These are phyloP conservation scores for Corinectria fuckeliana DNA, from an alignment of 2,329 filamentous ascomycete species.

Conservation along the genomic window DNA sequence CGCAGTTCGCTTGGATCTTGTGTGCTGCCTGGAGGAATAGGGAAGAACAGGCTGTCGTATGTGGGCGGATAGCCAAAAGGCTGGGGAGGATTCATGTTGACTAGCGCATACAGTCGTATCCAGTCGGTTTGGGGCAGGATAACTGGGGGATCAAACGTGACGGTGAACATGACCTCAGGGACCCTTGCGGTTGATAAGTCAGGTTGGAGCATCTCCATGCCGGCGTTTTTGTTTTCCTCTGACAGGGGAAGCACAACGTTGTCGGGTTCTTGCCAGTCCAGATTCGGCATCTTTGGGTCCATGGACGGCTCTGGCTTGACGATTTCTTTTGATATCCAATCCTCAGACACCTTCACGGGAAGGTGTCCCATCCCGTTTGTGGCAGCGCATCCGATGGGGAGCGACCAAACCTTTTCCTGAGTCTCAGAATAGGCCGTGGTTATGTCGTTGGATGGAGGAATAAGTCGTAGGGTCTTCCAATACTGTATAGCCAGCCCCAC, in stretches of 20 bases:
- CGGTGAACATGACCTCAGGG: constrained; percentile 77
- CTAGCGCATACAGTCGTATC: constrained; percentile 65
- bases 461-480: constrained; percentile 70
- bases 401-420: constrained; percentile 65
- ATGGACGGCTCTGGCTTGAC: constrained; percentile 60
- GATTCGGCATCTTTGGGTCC: constrained; percentile 50
- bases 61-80: constrained; percentile 49
- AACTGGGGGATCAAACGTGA: constrained; percentile 76
- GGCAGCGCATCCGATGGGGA: constrained; percentile 70
- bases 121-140: constrained; percentile 71
- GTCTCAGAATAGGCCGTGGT: constrained; percentile 48
- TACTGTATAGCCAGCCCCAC: constrained; percentile 79
- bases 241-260: constrained; percentile 62
- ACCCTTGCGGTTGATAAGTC: constrained; percentile 57
- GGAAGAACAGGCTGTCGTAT: constrained; percentile 65
- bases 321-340: constrained; percentile 75
- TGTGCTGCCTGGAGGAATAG: constrained; percentile 53
- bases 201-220: constrained; percentile 60
- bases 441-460: constrained; percentile 46
- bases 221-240: constrained; percentile 55
- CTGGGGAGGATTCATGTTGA: constrained; percentile 53
- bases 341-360: constrained; percentile 72
- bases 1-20: constrained; percentile 66
- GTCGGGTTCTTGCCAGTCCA: constrained; percentile 78
- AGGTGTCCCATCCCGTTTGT: constrained; percentile 55